Base-by-base conservation (phyloP, 2,329 filamentous ascomycete genomes). In the Epichloe aotearoae region DNA sequence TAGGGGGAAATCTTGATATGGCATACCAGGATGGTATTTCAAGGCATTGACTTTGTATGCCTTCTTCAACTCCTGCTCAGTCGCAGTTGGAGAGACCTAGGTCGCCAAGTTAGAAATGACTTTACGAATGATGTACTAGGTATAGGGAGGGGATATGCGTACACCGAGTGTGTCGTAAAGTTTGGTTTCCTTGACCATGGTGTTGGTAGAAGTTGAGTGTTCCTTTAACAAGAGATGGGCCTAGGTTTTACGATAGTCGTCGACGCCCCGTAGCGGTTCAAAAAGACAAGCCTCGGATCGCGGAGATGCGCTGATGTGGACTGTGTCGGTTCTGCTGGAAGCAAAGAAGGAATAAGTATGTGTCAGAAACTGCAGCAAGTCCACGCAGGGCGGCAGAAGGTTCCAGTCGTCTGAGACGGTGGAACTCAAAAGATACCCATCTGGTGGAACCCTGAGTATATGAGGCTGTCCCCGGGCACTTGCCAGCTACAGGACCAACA, bases 61-160 rank as follows among this genome's bases (percentile, higher is more conserved):
- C 64, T 90, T 89, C 75, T 93, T 96, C 58, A 98, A 74, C 70
- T 96, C 86, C 59, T 83, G 74, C 62, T 97, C 91, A 53, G 84
- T 84, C 58, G 86, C 87, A 62, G 79, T 82, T 57, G 88, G 84
- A 61, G 85, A 57, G 59, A 94, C 86, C 88, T 94, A 58, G 58
- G 41, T 39, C 47, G 37, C 10, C 19, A 5, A 17, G 40, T 49
- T 49, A 49, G 47, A 44, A 7, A 26, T 10, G 19, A 14, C 12
- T 37, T 6, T 17, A 6, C 8, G 3, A 19, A 30, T 19, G 15
- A 10, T 19, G 26, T 12, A 3, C 30, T 34, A 30, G 11, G 30
- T 42, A 6, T 6, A n/a, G 3, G 20, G 7, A 15, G n/a, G 33
- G 23, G 36, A 19, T 12, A 20, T 46, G 72, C 78, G 63, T 82